These are phyloP conservation scores for Starmera pachycereana DNA, from an alignment of 805 yeast genomes.

Conservation along the genomic window DNA sequence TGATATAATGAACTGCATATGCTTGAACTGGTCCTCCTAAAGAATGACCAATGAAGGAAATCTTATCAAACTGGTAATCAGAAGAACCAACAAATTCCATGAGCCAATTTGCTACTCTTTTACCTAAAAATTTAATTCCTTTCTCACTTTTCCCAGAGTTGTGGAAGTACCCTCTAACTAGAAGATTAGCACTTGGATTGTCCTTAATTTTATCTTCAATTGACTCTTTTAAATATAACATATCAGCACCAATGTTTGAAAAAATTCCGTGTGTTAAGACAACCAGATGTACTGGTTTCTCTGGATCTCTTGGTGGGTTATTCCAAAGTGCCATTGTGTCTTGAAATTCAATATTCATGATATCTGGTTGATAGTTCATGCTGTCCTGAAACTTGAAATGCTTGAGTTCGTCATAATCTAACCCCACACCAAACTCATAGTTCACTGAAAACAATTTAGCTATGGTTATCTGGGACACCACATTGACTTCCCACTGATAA, in stretches of 20 bases:
- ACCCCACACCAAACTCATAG: slow-evolving; percentile 52
- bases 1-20: slow-evolving; percentile 76
- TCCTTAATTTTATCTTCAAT: slow-evolving; percentile 36
- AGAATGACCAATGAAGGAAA: slow-evolving; percentile 90
- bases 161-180: slow-evolving; percentile 74
- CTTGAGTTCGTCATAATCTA: slow-evolving; percentile 22
- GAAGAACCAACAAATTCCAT: slow-evolving; percentile 31
- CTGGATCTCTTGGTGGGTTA: slow-evolving; percentile 40
- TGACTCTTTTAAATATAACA: slow-evolving; percentile 77
- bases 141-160: slow-evolving; percentile 84
- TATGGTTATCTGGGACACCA: slow-evolving; percentile 71
- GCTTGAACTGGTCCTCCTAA: slow-evolving; percentile 90
- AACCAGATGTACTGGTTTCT: slow-evolving; percentile 68
- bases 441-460: slow-evolving; percentile 57
- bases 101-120: slow-evolving; percentile 66
- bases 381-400: slow-evolving; percentile 3
- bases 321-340: slow-evolving; percentile 59
- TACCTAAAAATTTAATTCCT: slow-evolving; percentile 79
- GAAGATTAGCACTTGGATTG: slow-evolving; percentile 33
- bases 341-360: neutral
- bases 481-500: slow-evolving; percentile 73
- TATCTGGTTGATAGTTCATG: neutral
- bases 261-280: slow-evolving; percentile 87
- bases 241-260: slow-evolving; percentile 82
- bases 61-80: slow-evolving; percentile 36